Evolutionary conservation across 2,329 filamentous ascomycete species (phyloP).

Genomic region (Helotiales sp.): DNA sequence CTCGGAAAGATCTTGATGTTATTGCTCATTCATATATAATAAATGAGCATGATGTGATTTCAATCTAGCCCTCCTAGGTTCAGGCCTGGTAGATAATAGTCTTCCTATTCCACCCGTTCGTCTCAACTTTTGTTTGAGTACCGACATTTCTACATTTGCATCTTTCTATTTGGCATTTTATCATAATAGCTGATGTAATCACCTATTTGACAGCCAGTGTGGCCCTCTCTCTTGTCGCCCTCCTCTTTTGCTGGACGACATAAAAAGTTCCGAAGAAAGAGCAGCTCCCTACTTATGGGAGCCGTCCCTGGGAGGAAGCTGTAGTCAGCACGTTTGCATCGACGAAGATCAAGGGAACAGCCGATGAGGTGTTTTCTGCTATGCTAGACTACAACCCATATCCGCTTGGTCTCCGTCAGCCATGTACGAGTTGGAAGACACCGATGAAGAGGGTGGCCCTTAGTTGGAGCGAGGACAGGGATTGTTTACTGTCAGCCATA

Average conservation of each 20-base stretch:
- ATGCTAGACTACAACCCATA: slow-evolving; percentile 30
- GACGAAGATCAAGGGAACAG: slow-evolving; percentile 28
- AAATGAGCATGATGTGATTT: background rate
- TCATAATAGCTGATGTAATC: background rate
- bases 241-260: slow-evolving; percentile 22
- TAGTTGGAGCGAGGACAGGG: slow-evolving; percentile 29
- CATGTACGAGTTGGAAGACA: slow-evolving; percentile 29
- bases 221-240: background rate
- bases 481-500: too few species aligned
- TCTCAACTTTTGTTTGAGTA: background rate
- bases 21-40: background rate
- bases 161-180: background rate
- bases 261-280: slow-evolving; percentile 21
- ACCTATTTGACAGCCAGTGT: slow-evolving; percentile 2
- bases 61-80: background rate
- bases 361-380: slow-evolving; percentile 31
- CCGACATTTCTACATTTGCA: too few species aligned
- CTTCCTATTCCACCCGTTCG: background rate
- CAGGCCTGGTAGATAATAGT: background rate
- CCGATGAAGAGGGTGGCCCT: slow-evolving; percentile 22
- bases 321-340: slow-evolving; percentile 29
- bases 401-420: slow-evolving; percentile 16
- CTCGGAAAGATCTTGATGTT: background rate
- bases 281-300: slow-evolving; percentile 24
- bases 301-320: slow-evolving; percentile 21